These are phyloP conservation scores for Cutaneotrichosporon curvatum DNA, from an alignment of 1,284 basidiomycete genomes.

Conservation along the genomic window DNA sequence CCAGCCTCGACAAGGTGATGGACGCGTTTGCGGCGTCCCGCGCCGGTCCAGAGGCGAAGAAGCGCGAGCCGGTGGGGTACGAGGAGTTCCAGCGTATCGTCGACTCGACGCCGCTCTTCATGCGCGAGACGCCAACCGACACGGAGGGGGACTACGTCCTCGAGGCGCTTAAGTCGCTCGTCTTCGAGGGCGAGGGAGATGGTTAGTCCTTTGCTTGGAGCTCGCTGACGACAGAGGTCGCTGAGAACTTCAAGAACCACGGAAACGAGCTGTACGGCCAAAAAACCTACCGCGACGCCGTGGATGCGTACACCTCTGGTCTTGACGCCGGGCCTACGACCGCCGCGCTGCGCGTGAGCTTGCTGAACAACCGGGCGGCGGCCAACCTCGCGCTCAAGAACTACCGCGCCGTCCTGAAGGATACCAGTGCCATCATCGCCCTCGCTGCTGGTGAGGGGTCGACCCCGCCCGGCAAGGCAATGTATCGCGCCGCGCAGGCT, in stretches of 20 bases:
- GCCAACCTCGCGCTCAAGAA: slow-evolving; percentile 89
- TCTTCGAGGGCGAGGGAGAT: slow-evolving; percentile 84
- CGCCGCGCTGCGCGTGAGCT: slow-evolving; percentile 55
- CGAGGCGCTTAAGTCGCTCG: slow-evolving; percentile 76
- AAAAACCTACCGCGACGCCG: slow-evolving; percentile 77
- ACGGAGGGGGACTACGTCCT: slow-evolving; percentile 61
- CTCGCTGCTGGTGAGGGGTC: slow-evolving; percentile 50
- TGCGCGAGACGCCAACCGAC: slow-evolving; percentile 70
- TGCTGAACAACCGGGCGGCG: slow-evolving; percentile 84
- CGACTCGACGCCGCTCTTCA: slow-evolving; percentile 68
- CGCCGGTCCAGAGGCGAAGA: slow-evolving; percentile 6
- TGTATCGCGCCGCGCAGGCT: slow-evolving; percentile 72
- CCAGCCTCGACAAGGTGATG: slow-evolving; percentile 18
- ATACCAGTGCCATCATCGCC: slow-evolving; percentile 67
- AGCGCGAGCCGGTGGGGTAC: slow-evolving; percentile 20
- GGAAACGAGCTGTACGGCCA: slow-evolving; percentile 90
- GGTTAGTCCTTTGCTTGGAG: slow-evolving; percentile 56
- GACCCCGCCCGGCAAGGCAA: slow-evolving; percentile 62
- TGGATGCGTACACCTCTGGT: slow-evolving; percentile 84
- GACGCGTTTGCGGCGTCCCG: slow-evolving; percentile 16
- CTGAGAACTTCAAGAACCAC: slow-evolving; percentile 87
- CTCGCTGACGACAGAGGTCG: slow-evolving; percentile 59
- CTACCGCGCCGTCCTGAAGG: slow-evolving; percentile 71
- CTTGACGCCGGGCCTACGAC: slow-evolving; percentile 74
- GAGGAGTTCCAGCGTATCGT: slow-evolving; percentile 34